phyloP scores from a whole-genome alignment of 2,329 filamentous ascomycete genomes.

The Xylariaceae sp. region DNA sequence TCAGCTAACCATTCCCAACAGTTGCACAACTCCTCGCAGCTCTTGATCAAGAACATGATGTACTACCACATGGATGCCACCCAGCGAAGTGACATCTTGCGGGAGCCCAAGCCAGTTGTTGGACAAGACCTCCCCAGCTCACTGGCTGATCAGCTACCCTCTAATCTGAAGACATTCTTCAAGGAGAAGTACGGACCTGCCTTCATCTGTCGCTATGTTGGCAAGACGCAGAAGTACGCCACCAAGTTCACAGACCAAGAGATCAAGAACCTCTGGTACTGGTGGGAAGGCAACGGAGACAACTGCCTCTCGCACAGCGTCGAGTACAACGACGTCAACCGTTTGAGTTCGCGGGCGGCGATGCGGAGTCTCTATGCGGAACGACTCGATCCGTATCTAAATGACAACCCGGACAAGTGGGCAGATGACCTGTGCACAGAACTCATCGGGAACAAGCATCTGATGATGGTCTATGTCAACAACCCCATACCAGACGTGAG shows the following conservation, averaged over 20 bases:
- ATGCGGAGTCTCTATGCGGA: background rate
- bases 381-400: background rate
- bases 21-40: background rate
- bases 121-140: background rate
- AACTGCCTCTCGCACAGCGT: background rate
- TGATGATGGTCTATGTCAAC: background rate
- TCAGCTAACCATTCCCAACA: background rate
- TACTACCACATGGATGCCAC: constrained; percentile 1
- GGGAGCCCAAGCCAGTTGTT: background rate
- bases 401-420: background rate
- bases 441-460: background rate
- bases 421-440: background rate
- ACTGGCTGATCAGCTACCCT: background rate
- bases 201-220: background rate
- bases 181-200: background rate
- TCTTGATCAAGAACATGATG: constrained; percentile 1
- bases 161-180: background rate
- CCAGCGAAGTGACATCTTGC: background rate
- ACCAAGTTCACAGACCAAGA: background rate
- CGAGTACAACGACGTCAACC: constrained; percentile 2
- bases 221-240: background rate
- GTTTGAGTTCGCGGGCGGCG: background rate
- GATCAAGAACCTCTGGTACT: constrained; percentile 2
- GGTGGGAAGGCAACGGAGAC: constrained; percentile 2
- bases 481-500: background rate